Base-by-base conservation (phyloP, 192 early-diverging fungal genomes). In the Coemansia sp. region DNA sequence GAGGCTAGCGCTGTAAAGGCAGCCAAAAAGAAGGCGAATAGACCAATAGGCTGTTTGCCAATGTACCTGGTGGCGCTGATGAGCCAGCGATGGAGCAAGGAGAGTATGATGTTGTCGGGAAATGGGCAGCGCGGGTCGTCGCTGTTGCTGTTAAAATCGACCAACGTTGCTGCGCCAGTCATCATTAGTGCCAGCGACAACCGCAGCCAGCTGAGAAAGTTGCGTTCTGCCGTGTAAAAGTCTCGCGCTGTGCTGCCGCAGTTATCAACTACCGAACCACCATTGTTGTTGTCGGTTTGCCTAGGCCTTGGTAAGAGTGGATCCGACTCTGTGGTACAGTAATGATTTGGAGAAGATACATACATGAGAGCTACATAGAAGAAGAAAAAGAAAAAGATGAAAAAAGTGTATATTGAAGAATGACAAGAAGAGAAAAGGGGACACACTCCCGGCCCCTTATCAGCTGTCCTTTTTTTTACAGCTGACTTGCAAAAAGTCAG, bases 171-270 rank as follows among this genome's bases (percentile, higher is more conserved):
- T 9, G 75, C 71, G n/a, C 76, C 81, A 0, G 81, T 75, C 41
- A 60, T 67, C 73, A 78, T 78, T 39, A 78, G 31, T 3, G 70
- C 73, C 22, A 83, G 57, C 0, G 76, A 68, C 8, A 83, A 50
- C 1, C 81, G 73, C 1, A 78, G 43, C 72, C 81, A 83, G 73
- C 81, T 73, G 18, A 83, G 81, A 33, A 62, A 78, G 64, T 78
- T 83, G 53, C 81, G 76, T 52, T 83, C 81, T 15, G 70, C 76
- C 1, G 81, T 76, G 50, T 75, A 83, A 66, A 83, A 75, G 43
- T 83, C 81, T 4, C 81, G 69, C 1, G 81, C 81, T 0, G 67
- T 78, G 76, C 76, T 78, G 3, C 81, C 81, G 6, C 20, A 31
- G 65, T 78, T 78, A 7, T 72, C 69, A 0, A 83, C 34, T 39